phyloP scores from a whole-genome alignment of 352 stramenopile species.

The Phytophthora hybrid region DNA sequence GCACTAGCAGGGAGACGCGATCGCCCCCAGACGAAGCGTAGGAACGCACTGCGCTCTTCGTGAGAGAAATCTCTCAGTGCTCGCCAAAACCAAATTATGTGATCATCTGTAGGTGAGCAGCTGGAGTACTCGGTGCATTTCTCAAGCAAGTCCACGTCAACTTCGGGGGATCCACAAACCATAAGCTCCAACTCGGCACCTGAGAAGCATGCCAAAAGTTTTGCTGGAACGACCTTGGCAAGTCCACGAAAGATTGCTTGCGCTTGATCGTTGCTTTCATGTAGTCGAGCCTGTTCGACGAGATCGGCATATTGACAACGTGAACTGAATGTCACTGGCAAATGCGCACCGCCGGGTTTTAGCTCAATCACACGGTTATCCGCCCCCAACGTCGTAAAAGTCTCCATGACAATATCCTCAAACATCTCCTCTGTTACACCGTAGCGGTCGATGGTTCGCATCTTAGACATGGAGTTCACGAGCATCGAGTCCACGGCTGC shows the following conservation, averaged over 20 bases:
- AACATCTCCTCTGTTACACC: constrained; percentile 90
- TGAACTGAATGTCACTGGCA: constrained; percentile 84
- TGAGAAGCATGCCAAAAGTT: constrained; percentile 83
- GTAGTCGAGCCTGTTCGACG: constrained; percentile 81
- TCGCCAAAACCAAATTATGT: constrained; percentile 91
- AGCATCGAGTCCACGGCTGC: constrained; percentile 86
- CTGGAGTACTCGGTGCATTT: constrained; percentile 90
- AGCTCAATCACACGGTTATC: constrained; percentile 86
- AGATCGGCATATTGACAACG: constrained; percentile 83
- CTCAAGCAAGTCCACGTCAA: constrained; percentile 86
- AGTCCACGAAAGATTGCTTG: constrained; percentile 65
- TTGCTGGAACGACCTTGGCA: constrained; percentile 77
- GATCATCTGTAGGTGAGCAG: constrained; percentile 69
- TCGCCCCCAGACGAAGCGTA: constrained; percentile 94
- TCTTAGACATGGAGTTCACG: constrained; percentile 88
- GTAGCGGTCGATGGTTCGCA: constrained; percentile 80
- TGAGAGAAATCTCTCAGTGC: constrained; percentile 80
- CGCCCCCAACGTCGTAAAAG: constrained; percentile 89
- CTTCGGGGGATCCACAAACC: constrained; percentile 84
- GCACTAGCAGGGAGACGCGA: constrained; percentile 84
- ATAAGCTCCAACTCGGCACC: constrained; percentile 83
- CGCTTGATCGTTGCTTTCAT: constrained; percentile 76
- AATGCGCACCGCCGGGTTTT: constrained; percentile 60
- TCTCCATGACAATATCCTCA: constrained; percentile 92
- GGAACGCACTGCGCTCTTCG: constrained; percentile 86